Evolutionary conservation across 192 early-diverging fungal genomes (phyloP).

Genomic region (Glomus cerebriforme): DNA sequence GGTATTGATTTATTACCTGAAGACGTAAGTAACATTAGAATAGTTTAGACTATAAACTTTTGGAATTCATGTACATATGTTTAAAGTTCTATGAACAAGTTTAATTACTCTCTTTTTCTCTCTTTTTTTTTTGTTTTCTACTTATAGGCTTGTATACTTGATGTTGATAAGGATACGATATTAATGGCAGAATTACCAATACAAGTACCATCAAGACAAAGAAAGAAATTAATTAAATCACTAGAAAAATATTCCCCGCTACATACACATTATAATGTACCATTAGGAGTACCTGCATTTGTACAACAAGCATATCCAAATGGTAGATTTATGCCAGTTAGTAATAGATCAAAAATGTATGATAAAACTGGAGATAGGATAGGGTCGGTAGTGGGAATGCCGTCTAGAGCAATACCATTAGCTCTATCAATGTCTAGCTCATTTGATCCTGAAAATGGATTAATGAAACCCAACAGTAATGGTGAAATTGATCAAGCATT

Average conservation of each 20-base stretch:
- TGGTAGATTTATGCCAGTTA: constrained; percentile 48
- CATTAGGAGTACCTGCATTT: constrained; percentile 59
- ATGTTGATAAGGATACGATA: constrained; percentile 70
- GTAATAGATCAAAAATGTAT: constrained; percentile 41
- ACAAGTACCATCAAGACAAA: constrained; percentile 58
- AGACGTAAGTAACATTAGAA: constrained; percentile 52
- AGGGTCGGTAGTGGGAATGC: constrained; percentile 11
- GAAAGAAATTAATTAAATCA: constrained; percentile 62
- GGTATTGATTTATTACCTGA: constrained; percentile 60
- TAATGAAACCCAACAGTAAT: background rate
- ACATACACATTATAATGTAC: constrained; percentile 39
- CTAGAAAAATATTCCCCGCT: constrained; percentile 60
- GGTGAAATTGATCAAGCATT: background rate
- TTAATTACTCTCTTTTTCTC: background rate
- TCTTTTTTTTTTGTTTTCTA: background rate
- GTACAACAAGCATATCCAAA: constrained; percentile 60
- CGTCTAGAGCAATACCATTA: background rate
- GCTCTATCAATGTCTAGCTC: background rate
- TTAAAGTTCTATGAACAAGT: too few species aligned
- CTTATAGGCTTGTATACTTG: constrained; percentile 60
- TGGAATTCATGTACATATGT: too few species aligned
- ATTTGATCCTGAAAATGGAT: background rate
- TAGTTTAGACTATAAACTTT: background rate
- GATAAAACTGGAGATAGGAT: background rate
- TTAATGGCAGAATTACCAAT: constrained; percentile 45